Base-by-base conservation (phyloP, 2,329 filamentous ascomycete species). In the Apiospora sp. region DNA sequence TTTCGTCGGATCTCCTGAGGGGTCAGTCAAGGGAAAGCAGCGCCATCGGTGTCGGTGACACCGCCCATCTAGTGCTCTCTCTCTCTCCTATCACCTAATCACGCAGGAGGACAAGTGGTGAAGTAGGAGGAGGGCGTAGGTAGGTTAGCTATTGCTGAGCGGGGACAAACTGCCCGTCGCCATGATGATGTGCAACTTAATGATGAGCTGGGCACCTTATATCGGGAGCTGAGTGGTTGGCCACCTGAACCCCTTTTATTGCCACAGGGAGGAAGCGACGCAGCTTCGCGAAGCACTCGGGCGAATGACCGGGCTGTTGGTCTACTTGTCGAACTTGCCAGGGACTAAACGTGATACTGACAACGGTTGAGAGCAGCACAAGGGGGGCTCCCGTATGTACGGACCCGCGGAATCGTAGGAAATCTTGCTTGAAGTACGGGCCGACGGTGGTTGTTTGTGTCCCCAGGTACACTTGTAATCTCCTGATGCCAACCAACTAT, bases 331-430 rank as follows among this genome's bases (percentile, higher is more conserved):
- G n/a, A 19, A 37, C 30, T 61, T 7, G 54, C 54, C 12, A 30
- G 30, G 8, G n/a, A 3, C 19, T 8, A 24, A n/a, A 41, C 58
- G 54, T 61, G 30, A 37, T 19, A 61, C 54, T 61, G 16, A 16
- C 30, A 34, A 61, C 54, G 27, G 54, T 37, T 22, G 14, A 61
- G 27, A n/a, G 16, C 30, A 22, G 54, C 30, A 61, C 54, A 61
- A 58, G 34, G 51, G 51, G 51, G 54, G 54, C 16, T 61, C 54
- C 27, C 54, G 54, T 61, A 16, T 61, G 54, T 61, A 61, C 30
- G 16, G 30, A 37, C 30, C 54, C 54, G 54, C 22, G 30, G 16
- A 22, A 30, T 37, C 14, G 0, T 61, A 27, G 30, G 30, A 61
- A 61, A 61, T 61, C 27, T 61, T 61, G 54, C 19, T 46, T 16